Percentiles rank a stretch among this genome's conserved stretches.
Evolutionary conservation across 129 eudicot genomes (phyloP).

Genomic region (Flaveria linearis): DNA sequence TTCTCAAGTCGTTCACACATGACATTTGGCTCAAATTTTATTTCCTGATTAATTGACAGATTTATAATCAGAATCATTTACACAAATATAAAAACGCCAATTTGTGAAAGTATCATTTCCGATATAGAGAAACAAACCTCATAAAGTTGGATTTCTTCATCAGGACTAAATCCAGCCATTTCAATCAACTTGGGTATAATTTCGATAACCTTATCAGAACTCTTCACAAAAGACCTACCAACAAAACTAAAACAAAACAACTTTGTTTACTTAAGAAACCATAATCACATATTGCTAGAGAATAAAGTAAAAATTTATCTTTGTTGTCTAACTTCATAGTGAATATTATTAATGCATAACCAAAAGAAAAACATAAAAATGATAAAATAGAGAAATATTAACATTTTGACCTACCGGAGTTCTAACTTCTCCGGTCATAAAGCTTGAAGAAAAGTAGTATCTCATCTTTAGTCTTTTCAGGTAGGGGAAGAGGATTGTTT

Average conservation of each 20-base stretch:
- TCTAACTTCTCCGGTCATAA: conserved; percentile 17
- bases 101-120: neutral
- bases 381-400: neutral
- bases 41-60: conserved; percentile 52
- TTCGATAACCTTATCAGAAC: conserved; percentile 56
- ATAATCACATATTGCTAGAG: no score
- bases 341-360: neutral
- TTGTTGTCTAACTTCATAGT: neutral
- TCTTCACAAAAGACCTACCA: conserved; percentile 74
- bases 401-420: conserved; percentile 3
- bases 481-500: conserved; percentile 9
- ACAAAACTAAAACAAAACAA: conserved; percentile 45
- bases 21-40: conserved; percentile 85
- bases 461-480: conserved; percentile 7
- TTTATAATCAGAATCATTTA: neutral
- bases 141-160: conserved; percentile 74
- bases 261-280: neutral
- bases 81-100: neutral
- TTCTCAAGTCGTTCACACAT: conserved; percentile 92
- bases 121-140: conserved; percentile 53
- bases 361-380: neutral
- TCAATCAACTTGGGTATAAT: conserved; percentile 59
- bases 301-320: neutral
- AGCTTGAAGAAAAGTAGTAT: conserved; percentile 23
- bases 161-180: conserved; percentile 75